Evolutionary conservation across 805 yeast species (phyloP), one percentile per base, ranked within the genome.

Genomic region (Ascoidea tarda): DNA sequence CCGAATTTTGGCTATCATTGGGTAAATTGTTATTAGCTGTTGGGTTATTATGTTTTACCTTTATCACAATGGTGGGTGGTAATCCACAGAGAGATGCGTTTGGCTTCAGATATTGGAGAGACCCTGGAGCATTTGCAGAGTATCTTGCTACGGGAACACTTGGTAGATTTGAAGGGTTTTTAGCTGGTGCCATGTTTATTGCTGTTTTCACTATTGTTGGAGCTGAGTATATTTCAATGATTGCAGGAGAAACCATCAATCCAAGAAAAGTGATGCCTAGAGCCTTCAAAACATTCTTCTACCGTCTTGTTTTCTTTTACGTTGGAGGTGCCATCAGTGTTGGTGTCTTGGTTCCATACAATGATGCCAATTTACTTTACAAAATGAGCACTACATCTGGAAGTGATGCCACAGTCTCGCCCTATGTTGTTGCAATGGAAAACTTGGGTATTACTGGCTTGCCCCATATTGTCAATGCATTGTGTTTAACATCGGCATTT

Each of bases 221-320:
- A 62, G 74, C 78, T 52, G 83, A 78, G 60, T 69, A 77, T 60
- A 77, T 77, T 48, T 82, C 81, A 60, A 71, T 78, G 51, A 70
- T 81, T 12, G 77, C 79, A 32, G 82, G 82, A 63, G 83, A 78
- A 67, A 75, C 82, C 51, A 71, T 74, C 31, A 78, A 78, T 62
- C 87, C 87, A 58, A 73, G 82, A 68, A 81, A 80, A 59, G 67
- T 85, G 16, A 84, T 84, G 50, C 87, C 87, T 55, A 71, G 74
- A 48, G 87, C 87, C 33, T 79, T 81, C 59, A 77, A 76, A 60
- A 79, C 81, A 60, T 86, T 82, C 47, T 74, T 82, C 51, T 72
- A 74, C 66, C 73, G 88, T 68, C 81, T 82, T 59, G 67, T 75
- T 49, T 59, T 81, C 31, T 82, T 82, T 64, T 82, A 80, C 69